Base-by-base conservation (phyloP, 1,139 yeast species). In the Yamadazyma sp. region DNA sequence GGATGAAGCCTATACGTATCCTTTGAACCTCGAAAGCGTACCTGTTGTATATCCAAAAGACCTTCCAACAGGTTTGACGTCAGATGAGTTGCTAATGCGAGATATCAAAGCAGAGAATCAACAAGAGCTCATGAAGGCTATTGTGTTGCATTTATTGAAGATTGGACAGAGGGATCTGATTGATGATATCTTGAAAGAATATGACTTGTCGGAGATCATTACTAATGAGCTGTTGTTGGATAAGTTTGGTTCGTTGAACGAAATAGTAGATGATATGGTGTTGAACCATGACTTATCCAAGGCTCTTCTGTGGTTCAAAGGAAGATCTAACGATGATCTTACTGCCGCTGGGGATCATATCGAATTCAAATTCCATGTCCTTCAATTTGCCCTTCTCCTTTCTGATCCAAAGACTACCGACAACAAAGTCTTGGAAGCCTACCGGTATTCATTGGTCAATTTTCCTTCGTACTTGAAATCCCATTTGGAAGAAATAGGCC, bases 341-440 rank as follows among this genome's bases (percentile, higher is more conserved):
- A 28, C 12, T 16, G 7, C 31, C 5, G 14, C 20, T 28, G 31
- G 31, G 8, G 28, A 35, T 16, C 22, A 17, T n/a, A 55, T 83
- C 30, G 87, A 81, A 57, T 83, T 83, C 62, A 73, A 75, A 49
- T 66, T 85, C 44, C 89, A 83, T 59, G 72, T 77, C 54, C 64
- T 82, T 17, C 81, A 83, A 51, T 84, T 75, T 49, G 59, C 64
- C 3, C 57, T 75, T 31, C 54, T 75, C 3, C 65, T 77, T 38
- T 64, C 64, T 1, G 17, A 17, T 10, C 40, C 41, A 3, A 38
- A 47, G 0, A 50, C 50, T 35, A 42, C 50, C 4, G 35, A 58
- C 15, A 63, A 64, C 31, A 54, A 51, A 41, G 64, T 71, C 0
- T 57, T 64, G 29, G 61, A 59, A 9, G 87, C 88, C 1, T 72